A percentile compares a stretch with the other conserved stretches of the same genome.
Conservation (phyloP, 768 basidiomycete species). For the Leccinum boreale region DNA sequence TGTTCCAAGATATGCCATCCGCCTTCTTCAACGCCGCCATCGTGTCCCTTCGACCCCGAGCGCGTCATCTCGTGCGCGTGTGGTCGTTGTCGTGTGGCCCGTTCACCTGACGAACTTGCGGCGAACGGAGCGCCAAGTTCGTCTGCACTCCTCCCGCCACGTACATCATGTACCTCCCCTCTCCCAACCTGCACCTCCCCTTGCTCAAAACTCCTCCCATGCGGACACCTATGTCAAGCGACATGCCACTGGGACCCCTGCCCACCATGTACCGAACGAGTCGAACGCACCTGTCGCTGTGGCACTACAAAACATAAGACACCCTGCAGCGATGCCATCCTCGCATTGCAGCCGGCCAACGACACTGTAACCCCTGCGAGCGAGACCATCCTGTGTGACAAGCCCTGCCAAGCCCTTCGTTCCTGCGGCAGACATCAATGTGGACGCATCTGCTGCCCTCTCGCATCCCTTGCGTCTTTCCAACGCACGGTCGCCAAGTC, state of each 20-base stretch:
- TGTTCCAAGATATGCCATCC: conserved; percentile 81
- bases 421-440: conserved; percentile 89
- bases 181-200: conserved; percentile 74
- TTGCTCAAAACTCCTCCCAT: conserved; percentile 67
- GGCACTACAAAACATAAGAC: conserved; percentile 58
- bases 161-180: conserved; percentile 60
- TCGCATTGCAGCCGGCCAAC: conserved; percentile 11
- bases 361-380: conserved; percentile 29
- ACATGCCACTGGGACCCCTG: conserved; percentile 79
- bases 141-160: conserved; percentile 35
- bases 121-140: neutral
- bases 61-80: conserved; percentile 78
- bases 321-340: conserved; percentile 40
- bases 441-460: conserved; percentile 81
- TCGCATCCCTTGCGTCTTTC: conserved; percentile 56
- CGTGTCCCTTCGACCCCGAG: conserved; percentile 73
- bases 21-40: conserved; percentile 50
- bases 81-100: conserved; percentile 46
- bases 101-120: conserved; percentile 35
- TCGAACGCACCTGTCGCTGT: conserved; percentile 84
- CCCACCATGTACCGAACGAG: conserved; percentile 68
- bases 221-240: conserved; percentile 69
- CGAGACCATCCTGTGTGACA: conserved; percentile 79
- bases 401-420: conserved; percentile 71
- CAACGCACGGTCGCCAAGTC: conserved; percentile 61